Conservation (phyloP, 768 basidiomycete species). For the Termitomyces sp. region DNA sequence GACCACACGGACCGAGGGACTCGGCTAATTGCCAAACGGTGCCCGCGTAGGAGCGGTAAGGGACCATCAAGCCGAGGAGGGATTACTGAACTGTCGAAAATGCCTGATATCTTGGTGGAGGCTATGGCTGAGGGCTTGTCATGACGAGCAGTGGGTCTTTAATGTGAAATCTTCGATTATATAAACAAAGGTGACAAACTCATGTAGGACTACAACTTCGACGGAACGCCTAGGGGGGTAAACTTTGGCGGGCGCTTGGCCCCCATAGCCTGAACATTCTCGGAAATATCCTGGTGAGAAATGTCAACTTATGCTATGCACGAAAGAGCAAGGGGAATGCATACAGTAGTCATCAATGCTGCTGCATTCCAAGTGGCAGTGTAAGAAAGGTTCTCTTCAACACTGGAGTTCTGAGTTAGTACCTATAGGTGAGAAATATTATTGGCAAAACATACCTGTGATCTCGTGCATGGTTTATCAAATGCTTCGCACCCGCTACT, state of each 20-base stretch:
- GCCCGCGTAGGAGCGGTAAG: background rate
- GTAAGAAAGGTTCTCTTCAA: slow-evolving; percentile 39
- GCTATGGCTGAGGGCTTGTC: background rate
- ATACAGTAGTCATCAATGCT: slow-evolving; percentile 37
- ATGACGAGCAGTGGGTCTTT: background rate
- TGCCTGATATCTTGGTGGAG: background rate
- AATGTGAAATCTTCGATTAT: background rate
- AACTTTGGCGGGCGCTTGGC: slow-evolving; percentile 29
- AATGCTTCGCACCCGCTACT: slow-evolving; percentile 68
- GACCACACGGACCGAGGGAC: background rate
- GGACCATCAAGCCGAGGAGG: background rate
- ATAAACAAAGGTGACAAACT: background rate
- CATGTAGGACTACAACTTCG: slow-evolving; percentile 12
- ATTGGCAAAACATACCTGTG: slow-evolving; percentile 49
- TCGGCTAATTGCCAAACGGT: background rate
- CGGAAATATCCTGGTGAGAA: slow-evolving; percentile 32
- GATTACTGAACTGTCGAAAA: background rate
- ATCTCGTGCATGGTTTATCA: slow-evolving; percentile 76
- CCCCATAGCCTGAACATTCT: slow-evolving; percentile 29
- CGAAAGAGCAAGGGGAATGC: background rate
- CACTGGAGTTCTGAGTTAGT: slow-evolving; percentile 19
- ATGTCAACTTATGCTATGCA: background rate
- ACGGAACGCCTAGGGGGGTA: slow-evolving; percentile 18
- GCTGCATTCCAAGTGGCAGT: slow-evolving; percentile 42
- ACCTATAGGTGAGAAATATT: background rate